Percentiles rank a stretch among this genome's conserved stretches.
These are phyloP conservation scores for Fusarium sp. DNA, from an alignment of 2,329 filamentous ascomycete genomes.

Conservation along the genomic window DNA sequence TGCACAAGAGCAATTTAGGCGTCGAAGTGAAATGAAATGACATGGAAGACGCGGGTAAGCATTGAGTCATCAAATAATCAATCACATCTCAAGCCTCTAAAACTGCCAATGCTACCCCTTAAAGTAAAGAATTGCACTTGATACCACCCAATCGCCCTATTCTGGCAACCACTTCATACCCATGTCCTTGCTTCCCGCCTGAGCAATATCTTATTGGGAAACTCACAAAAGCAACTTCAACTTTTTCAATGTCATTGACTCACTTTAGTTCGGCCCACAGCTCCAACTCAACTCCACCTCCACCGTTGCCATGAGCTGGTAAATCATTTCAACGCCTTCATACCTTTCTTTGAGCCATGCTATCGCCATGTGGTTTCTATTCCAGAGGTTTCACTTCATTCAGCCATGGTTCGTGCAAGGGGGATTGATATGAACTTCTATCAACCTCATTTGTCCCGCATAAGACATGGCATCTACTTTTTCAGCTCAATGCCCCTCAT, in stretches of 20 bases:
- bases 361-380: slow-evolving; percentile 11
- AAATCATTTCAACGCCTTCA: not conserved
- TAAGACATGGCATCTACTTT: slow-evolving; percentile 3
- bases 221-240: slow-evolving; percentile 21
- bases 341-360: slow-evolving; percentile 1
- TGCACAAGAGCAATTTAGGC: slow-evolving; percentile 7
- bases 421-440: not conserved
- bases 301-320: not conserved
- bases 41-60: not conserved
- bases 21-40: slow-evolving; percentile 2
- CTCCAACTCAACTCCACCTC: not conserved
- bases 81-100: not conserved
- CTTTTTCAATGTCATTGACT: slow-evolving; percentile 10
- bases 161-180: slow-evolving; percentile 29
- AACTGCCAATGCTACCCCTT: slow-evolving; percentile 4
- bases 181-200: slow-evolving; percentile 44
- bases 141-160: slow-evolving; percentile 23
- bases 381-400: not conserved
- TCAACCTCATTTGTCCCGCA: not conserved
- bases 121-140: slow-evolving; percentile 26
- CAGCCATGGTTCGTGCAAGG: not conserved
- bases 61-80: slow-evolving; percentile 3
- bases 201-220: slow-evolving; percentile 9
- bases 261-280: not conserved
- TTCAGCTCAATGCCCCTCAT: not conserved